Percentiles rank a stretch among this genome's conserved stretches.
Conservation (phyloP, 2,329 filamentous ascomycete genomes). For the Penicillium janthinellum region DNA sequence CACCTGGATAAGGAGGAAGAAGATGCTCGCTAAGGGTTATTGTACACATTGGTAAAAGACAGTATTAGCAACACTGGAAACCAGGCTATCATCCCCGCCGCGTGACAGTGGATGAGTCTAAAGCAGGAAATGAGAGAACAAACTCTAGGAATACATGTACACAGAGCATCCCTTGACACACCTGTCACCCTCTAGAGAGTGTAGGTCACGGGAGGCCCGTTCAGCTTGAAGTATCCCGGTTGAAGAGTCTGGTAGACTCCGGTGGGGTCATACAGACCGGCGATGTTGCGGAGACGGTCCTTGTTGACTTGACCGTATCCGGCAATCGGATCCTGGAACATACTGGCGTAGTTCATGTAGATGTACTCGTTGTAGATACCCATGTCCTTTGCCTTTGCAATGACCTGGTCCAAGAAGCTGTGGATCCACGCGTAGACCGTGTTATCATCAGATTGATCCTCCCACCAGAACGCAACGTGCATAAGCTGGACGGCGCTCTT, state of each 20-base stretch:
- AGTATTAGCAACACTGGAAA: no score
- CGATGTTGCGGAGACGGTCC: slow-evolving; percentile 34
- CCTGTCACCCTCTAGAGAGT: not conserved
- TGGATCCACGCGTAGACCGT: slow-evolving; percentile 29
- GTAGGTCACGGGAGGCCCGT: slow-evolving; percentile 13
- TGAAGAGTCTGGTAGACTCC: slow-evolving; percentile 45
- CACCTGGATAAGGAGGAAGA: no score
- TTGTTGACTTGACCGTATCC: slow-evolving; percentile 46
- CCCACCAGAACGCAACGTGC: slow-evolving; percentile 36
- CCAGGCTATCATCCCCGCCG: no score
- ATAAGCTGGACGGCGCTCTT: slow-evolving; percentile 31
- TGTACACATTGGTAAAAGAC: no score
- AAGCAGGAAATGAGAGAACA: not conserved
- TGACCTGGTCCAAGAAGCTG: slow-evolving; percentile 31
- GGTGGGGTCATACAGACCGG: slow-evolving; percentile 44
- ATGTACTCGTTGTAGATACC: slow-evolving; percentile 38
- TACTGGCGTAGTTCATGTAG: slow-evolving; percentile 53
- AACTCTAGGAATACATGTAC: not conserved
- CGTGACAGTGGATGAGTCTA: no score
- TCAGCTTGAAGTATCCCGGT: slow-evolving; percentile 50
- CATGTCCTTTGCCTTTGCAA: slow-evolving; percentile 31
- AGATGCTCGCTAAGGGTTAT: no score
- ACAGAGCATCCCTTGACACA: not conserved
- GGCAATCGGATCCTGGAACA: slow-evolving; percentile 46
- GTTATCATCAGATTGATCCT: slow-evolving; percentile 35